Percentiles rank a stretch among this genome's conserved stretches.
Evolutionary conservation across 148 eudicot species (phyloP).

Genomic region (Fagopyrum homotropicum): DNA sequence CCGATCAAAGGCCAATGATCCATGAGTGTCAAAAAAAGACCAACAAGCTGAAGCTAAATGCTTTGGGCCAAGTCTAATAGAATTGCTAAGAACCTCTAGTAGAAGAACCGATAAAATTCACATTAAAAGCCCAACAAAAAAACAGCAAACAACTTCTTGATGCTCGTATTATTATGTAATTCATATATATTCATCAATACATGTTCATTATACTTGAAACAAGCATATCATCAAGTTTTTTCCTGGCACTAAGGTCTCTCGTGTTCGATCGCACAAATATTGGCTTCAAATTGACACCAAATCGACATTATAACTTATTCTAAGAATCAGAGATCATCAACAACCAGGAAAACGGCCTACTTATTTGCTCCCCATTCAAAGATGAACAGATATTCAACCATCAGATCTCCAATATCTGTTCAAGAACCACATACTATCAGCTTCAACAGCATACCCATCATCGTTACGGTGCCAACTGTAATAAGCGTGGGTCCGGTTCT

Average conservation of each 20-base stretch:
- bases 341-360: not conserved
- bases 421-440: conserved; percentile 55
- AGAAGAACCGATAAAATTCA: no score
- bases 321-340: not conserved
- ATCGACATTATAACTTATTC: not conserved
- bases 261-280: not conserved
- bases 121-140: no score
- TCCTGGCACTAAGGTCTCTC: not conserved
- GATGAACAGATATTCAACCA: not conserved
- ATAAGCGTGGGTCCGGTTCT: conserved; percentile 33
- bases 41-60: no score
- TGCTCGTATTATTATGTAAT: no score
- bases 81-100: no score
- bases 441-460: conserved; percentile 65
- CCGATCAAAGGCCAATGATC: no score
- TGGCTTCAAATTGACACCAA: not conserved
- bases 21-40: no score
- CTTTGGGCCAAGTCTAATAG: no score
- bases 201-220: no score
- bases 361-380: not conserved
- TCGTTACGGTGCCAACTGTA: conserved; percentile 81
- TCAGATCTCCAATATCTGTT: conserved; percentile 49
- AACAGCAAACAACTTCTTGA: no score
- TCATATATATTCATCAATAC: not conserved
- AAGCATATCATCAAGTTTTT: no score